phyloP scores from a whole-genome alignment of 768 basidiomycete species.

The Lactarius akahatsu region DNA sequence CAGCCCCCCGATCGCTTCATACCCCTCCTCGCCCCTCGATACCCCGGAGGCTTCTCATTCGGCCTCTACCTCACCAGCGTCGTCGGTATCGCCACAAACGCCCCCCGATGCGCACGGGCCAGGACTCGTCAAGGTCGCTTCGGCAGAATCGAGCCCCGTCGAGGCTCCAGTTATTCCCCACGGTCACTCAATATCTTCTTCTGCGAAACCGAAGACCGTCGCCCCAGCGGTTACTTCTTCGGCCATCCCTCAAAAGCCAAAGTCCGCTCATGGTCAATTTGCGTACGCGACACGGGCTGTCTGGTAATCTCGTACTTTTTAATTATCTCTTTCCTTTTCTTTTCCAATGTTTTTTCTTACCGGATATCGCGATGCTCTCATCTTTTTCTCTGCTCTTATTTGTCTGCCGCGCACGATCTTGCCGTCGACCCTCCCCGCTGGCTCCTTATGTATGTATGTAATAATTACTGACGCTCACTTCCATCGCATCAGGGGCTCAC shows the following conservation, averaged over 20 bases:
- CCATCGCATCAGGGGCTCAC: conserved; percentile 18
- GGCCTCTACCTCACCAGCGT: conserved; percentile 35
- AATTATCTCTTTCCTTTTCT: background rate
- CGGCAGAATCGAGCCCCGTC: conserved; percentile 23
- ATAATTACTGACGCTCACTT: conserved; percentile 24
- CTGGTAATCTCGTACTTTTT: conserved; percentile 12
- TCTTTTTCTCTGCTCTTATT: conserved; percentile 3
- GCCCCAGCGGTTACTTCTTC: background rate
- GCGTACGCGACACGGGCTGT: conserved; percentile 24
- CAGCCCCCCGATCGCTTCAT: conserved; percentile 21
- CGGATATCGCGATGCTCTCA: conserved; percentile 8
- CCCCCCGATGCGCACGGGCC: conserved; percentile 29
- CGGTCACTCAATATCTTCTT: background rate
- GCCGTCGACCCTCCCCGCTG: background rate
- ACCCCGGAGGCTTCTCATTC: conserved; percentile 36
- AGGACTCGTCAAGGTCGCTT: conserved; percentile 16
- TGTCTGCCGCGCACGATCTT: background rate
- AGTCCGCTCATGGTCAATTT: conserved; percentile 24
- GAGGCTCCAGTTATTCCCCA: conserved; percentile 19
- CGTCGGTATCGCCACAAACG: conserved; percentile 35
- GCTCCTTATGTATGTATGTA: conserved; percentile 25
- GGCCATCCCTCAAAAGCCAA: conserved; percentile 20
- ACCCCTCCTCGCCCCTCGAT: conserved; percentile 32
- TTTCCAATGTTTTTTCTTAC: conserved; percentile 6
- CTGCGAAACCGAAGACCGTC: conserved; percentile 13